Percentiles rank a stretch among this genome's conserved stretches.
These are phyloP conservation scores for Botryotinia convoluta DNA, from an alignment of 2,329 filamentous ascomycete species.

Conservation along the genomic window DNA sequence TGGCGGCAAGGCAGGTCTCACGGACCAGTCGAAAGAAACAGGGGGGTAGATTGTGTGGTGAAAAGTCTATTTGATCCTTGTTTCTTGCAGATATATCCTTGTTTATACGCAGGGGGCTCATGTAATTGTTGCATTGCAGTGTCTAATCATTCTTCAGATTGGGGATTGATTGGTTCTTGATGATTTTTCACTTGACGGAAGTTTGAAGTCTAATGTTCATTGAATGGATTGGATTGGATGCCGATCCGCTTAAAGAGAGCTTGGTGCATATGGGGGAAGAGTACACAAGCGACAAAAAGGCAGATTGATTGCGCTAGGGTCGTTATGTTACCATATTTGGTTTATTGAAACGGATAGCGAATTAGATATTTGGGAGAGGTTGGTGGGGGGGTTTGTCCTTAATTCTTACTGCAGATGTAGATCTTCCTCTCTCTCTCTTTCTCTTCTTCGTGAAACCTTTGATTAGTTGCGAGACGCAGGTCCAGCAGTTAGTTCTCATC, in stretches of 20 bases:
- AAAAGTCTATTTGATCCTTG: not conserved
- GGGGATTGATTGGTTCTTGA: not conserved
- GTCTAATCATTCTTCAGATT: not conserved
- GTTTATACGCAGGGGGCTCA: conserved; percentile 3
- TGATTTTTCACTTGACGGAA: not conserved
- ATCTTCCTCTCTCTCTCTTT: not conserved
- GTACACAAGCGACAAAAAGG: not conserved
- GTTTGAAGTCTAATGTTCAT: not conserved
- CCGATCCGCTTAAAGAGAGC: conserved; percentile 4
- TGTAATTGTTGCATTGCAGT: conserved; percentile 19
- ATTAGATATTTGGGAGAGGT: not conserved
- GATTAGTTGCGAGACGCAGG: not conserved
- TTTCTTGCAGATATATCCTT: not conserved
- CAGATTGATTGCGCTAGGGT: not conserved
- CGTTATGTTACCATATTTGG: not conserved
- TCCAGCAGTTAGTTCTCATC: not conserved
- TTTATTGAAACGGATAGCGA: not conserved
- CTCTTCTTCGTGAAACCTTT: not conserved
- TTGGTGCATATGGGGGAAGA: not conserved
- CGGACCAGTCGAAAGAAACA: conserved; percentile 9
- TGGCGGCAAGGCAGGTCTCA: conserved; percentile 17
- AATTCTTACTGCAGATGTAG: not conserved
- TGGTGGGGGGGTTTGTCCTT: not conserved
- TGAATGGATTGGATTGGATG: not conserved
- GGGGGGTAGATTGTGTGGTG: not conserved